phyloP scores from a whole-genome alignment of 139 green algal genomes.

The Auxenochlorella pyrenoidosa region DNA sequence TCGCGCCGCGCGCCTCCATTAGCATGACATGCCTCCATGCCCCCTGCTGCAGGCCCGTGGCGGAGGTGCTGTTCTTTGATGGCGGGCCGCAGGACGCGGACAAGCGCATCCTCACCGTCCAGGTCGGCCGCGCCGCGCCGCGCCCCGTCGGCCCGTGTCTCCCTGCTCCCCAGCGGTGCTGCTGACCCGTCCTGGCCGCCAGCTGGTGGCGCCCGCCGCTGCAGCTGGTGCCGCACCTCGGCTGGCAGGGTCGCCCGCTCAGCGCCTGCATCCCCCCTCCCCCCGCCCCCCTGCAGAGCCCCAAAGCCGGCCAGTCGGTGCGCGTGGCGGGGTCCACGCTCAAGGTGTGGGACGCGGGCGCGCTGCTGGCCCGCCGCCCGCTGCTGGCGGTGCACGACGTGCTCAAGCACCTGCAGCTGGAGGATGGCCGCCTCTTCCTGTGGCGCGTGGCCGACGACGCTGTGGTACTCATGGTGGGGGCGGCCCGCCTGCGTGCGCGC shows the following conservation, averaged over 20 bases:
- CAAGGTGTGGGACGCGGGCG: conserved; percentile 36
- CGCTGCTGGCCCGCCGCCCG: conserved; percentile 18
- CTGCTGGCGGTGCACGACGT: conserved; percentile 35
- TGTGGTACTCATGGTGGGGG: conserved; percentile 23
- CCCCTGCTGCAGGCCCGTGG: not conserved
- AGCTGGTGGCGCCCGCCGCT: no score
- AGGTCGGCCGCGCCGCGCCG: not conserved
- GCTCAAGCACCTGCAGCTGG: conserved; percentile 52
- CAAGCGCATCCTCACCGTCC: conserved; percentile 41
- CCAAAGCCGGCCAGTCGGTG: conserved; percentile 6
- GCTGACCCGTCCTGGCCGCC: not conserved
- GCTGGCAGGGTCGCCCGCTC: no score
- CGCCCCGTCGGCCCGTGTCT: not conserved
- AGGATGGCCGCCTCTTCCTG: conserved; percentile 41
- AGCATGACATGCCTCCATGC: no score
- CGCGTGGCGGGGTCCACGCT: conserved; percentile 27
- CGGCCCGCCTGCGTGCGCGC: no score
- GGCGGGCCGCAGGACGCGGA: not conserved
- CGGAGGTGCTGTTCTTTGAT: conserved; percentile 46
- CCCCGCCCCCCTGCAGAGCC: not conserved
- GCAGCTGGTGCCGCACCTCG: no score
- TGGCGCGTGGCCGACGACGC: conserved; percentile 44
- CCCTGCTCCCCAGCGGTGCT: not conserved
- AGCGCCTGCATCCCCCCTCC: not conserved
- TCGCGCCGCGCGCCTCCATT: no score